Evolutionary conservation across 2,329 filamentous ascomycete species (phyloP).

Genomic region (Teratosphaeria pseudoeucalypti): DNA sequence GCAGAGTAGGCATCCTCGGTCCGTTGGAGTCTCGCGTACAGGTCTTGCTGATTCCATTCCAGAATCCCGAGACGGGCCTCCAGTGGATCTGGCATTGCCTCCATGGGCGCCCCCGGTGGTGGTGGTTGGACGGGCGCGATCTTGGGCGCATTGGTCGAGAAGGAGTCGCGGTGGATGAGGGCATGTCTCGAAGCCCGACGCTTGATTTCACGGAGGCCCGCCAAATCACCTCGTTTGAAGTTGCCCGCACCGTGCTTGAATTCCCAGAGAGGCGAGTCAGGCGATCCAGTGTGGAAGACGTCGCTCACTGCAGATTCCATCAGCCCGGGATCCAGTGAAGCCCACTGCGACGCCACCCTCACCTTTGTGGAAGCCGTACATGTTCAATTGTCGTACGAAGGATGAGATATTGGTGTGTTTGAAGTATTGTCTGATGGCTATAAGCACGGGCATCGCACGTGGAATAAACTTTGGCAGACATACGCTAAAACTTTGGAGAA

Average conservation of each 20-base stretch:
- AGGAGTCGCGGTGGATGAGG: constrained; percentile 83
- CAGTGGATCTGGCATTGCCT: constrained; percentile 66
- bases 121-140: constrained; percentile 66
- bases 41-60: constrained; percentile 74
- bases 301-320: constrained; percentile 63
- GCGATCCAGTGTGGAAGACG: constrained; percentile 89
- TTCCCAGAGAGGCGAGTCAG: constrained; percentile 92
- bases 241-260: constrained; percentile 97
- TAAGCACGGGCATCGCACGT: constrained; percentile 17
- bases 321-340: not conserved
- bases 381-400: constrained; percentile 94
- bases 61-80: constrained; percentile 66
- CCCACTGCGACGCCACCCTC: constrained; percentile 8
- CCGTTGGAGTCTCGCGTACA: constrained; percentile 63
- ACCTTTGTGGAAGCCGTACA: constrained; percentile 99
- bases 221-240: constrained; percentile 89
- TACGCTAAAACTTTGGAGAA: constrained; percentile 98
- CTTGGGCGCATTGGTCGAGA: constrained; percentile 58
- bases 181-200: constrained; percentile 86
- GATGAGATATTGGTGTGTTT: constrained; percentile 99
- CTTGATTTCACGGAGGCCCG: constrained; percentile 89
- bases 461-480: constrained; percentile 32
- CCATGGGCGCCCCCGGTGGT: constrained; percentile 45
- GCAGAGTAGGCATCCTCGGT: constrained; percentile 75
- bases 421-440: constrained; percentile 71